phyloP scores from a whole-genome alignment of 768 basidiomycete species.

The Amanita pseudoporphyria region DNA sequence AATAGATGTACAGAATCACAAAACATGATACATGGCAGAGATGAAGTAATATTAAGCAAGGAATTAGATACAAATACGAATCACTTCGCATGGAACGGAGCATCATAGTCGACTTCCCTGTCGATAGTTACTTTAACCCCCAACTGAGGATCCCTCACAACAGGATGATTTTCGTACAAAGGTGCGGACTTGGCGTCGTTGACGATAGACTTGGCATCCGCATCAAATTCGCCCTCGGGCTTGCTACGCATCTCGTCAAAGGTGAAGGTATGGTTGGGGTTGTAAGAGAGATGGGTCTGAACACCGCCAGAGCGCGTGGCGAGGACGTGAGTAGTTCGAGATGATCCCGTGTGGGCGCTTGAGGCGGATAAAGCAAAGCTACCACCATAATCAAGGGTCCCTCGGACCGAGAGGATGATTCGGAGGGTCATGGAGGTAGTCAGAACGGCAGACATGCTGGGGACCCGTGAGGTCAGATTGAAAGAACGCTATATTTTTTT shows the following conservation, averaged over 20 bases:
- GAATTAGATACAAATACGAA: neutral
- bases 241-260: constrained; percentile 44
- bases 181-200: constrained; percentile 24
- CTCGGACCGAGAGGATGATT: constrained; percentile 75
- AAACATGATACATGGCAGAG: neutral
- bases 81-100: constrained; percentile 5
- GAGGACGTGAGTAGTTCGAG: constrained; percentile 43
- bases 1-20: neutral
- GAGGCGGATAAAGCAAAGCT: constrained; percentile 51
- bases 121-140: constrained; percentile 57
- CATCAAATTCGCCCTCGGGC: constrained; percentile 37
- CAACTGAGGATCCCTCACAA: constrained; percentile 14
- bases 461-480: neutral
- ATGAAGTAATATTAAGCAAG: neutral
- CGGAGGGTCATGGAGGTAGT: constrained; percentile 85
- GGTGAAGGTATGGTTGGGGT: constrained; percentile 34
- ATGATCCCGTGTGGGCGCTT: constrained; percentile 29
- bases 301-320: constrained; percentile 35
- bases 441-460: constrained; percentile 72
- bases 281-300: constrained; percentile 26
- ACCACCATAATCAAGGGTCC: constrained; percentile 64
- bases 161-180: constrained; percentile 21
- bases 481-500: neutral
- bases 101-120: constrained; percentile 43
- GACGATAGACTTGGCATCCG: constrained; percentile 33